These are phyloP conservation scores for Paecilomyces formosus DNA, from an alignment of 2,329 filamentous ascomycete species.

Conservation along the genomic window DNA sequence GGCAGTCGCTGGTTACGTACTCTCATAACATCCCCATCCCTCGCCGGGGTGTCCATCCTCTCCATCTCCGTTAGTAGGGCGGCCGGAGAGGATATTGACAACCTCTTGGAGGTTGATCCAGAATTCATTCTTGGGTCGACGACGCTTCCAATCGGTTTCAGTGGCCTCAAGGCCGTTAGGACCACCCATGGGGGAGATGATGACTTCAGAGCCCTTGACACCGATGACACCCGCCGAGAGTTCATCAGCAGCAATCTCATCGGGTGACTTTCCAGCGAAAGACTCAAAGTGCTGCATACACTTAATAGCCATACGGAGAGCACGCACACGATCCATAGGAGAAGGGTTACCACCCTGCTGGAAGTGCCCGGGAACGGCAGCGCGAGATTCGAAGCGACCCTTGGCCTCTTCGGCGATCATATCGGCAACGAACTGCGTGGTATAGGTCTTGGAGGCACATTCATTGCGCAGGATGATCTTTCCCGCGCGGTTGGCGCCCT, in stretches of 20 bases:
- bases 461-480: constrained; percentile 97
- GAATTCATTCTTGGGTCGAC: constrained; percentile 74
- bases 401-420: constrained; percentile 93
- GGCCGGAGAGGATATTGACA: constrained; percentile 76
- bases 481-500: constrained; percentile 80
- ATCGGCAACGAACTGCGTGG: constrained; percentile 84
- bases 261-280: constrained; percentile 59
- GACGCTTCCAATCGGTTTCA: constrained; percentile 89
- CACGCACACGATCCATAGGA: constrained; percentile 91
- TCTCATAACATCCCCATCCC: constrained; percentile 22
- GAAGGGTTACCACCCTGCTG: constrained; percentile 91
- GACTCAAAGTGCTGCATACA: constrained; percentile 85
- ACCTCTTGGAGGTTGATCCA: constrained; percentile 75
- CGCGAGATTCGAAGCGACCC: constrained; percentile 84
- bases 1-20: constrained; percentile 10
- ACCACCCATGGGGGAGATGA: constrained; percentile 70
- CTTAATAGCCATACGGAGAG: constrained; percentile 85
- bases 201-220: constrained; percentile 79
- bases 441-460: constrained; percentile 83
- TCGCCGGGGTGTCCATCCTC: constrained; percentile 7
- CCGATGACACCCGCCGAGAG: constrained; percentile 78
- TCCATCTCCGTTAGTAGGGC: constrained; percentile 39
- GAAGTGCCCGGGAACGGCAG: constrained; percentile 87
- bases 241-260: constrained; percentile 65
- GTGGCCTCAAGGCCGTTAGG: constrained; percentile 63